Base-by-base conservation (phyloP, 306 rosid species). In the Fagus sylvatica region DNA sequence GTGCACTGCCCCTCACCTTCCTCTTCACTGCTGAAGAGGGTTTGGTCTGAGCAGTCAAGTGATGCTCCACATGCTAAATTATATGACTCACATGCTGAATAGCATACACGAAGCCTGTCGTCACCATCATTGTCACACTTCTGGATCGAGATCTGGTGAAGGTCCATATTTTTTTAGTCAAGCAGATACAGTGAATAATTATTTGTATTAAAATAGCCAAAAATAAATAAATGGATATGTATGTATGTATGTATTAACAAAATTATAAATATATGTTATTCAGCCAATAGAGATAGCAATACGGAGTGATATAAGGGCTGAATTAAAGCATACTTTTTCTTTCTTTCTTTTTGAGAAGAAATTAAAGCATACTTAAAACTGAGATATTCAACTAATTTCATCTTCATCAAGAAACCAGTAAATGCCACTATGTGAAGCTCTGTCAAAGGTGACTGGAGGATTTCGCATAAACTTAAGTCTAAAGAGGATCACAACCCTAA, bases 11-110 rank as follows among this genome's bases (percentile, higher is more conserved):
- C 92, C 76, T 90, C 89, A 36, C 87, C 92, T 73, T 88, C 98
- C 51, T 87, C 91, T 79, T 85, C 88, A 7, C 89, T 88, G 79
- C 97, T 94, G 83, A 94, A 94, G 1, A 94, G 89, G 81, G 97
- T 94, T 76, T 92, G 97, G 74, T 94, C 98, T 7, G 93, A 88
- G 91, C 98, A 94, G 78, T 94, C 98, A 3, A 94, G 97, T 32
- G 97, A 94, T 32, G 97, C 97, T 48, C 98, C 98, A 37, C 98
- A 94, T 4, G 98, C 98, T 71, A 87, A 78, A 81, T 94, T 94
- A 86, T 94, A 94, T 4, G 97, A 90, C 74, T 90, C 88, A 69
- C 98, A 94, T 9, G 97, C 98, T 1, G 97, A 94, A 60, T 94
- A 89, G 83, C 98, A 94, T 9, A 94, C 97, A 53, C 97, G 86